Conservation (phyloP, 2,329 filamentous ascomycete species). For the Coniosporium tulheliwenetii region DNA sequence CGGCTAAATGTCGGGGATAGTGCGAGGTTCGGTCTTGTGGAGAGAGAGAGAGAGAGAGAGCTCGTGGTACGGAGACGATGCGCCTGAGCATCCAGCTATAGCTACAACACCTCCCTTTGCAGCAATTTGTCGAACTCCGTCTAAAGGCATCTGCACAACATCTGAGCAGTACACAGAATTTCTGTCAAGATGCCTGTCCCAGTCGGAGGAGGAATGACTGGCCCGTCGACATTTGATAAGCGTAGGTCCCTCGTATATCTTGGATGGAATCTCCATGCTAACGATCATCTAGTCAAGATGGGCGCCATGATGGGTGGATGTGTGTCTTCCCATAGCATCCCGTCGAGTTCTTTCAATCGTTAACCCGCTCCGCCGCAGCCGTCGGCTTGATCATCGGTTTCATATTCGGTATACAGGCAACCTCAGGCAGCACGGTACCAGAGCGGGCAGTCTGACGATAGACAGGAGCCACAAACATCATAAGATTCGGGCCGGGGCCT, state of each 20-base stretch:
- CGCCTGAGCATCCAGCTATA: too few species aligned
- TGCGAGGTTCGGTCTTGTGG: too few species aligned
- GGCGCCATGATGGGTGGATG: conserved; percentile 96
- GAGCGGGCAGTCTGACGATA: conserved; percentile 7
- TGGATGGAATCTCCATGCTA: conserved; percentile 4
- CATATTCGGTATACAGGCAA: conserved; percentile 59
- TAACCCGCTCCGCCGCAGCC: conserved; percentile 38
- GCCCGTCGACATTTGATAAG: conserved; percentile 57
- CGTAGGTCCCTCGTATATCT: conserved; percentile 29
- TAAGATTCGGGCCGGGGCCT: conserved; percentile 82
- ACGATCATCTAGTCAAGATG: conserved; percentile 63
- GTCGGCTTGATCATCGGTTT: conserved; percentile 95
- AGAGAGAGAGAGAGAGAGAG: too few species aligned
- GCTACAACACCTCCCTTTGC: too few species aligned
- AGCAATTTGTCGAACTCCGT: too few species aligned
- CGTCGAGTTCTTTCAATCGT: neutral
- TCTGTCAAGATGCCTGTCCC: conserved; percentile 38
- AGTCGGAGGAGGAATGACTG: conserved; percentile 34
- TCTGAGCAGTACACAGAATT: too few species aligned
- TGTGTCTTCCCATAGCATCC: conserved; percentile 37
- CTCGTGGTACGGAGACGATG: too few species aligned
- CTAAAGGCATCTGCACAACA: too few species aligned
- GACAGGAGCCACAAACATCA: conserved; percentile 79
- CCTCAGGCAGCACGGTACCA: neutral
- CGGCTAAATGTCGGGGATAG: too few species aligned